phyloP scores from a whole-genome alignment of 108 stramenopile species.

The Cylindrotheca fusiformis region DNA sequence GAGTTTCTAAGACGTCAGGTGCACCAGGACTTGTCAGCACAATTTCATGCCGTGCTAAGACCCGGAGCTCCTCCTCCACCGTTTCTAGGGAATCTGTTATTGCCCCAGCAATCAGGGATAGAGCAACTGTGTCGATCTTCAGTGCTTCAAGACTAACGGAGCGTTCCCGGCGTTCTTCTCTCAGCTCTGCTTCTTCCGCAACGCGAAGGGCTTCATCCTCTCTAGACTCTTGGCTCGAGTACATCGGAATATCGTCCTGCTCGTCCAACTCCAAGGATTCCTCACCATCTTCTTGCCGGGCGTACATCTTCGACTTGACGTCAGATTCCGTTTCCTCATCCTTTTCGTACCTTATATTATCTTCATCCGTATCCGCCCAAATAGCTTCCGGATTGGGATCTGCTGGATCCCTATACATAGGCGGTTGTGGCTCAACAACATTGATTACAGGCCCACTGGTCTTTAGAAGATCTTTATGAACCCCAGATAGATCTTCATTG shows the following conservation, averaged over 20 bases:
- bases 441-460: conserved; percentile 55
- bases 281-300: conserved; percentile 50
- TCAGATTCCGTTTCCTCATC: conserved; percentile 37
- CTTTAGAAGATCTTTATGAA: conserved; percentile 23
- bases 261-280: conserved; percentile 46
- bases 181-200: conserved; percentile 21
- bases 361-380: conserved; percentile 36
- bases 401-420: conserved; percentile 46
- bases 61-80: conserved; percentile 58
- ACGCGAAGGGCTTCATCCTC: conserved; percentile 30
- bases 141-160: not conserved
- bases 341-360: conserved; percentile 37
- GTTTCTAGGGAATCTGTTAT: conserved; percentile 59
- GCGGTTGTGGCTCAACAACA: conserved; percentile 39
- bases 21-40: conserved; percentile 65
- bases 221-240: conserved; percentile 27
- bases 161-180: not conserved
- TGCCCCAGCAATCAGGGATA: conserved; percentile 58
- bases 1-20: conserved; percentile 62
- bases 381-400: conserved; percentile 63
- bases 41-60: conserved; percentile 72
- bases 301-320: conserved; percentile 28
- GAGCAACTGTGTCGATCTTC: conserved; percentile 54
- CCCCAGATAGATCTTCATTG: conserved; percentile 25
- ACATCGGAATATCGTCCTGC: conserved; percentile 24